These are phyloP conservation scores for Penicillium daleae DNA, from an alignment of 495 filamentous ascomycete genomes.

Conservation along the genomic window DNA sequence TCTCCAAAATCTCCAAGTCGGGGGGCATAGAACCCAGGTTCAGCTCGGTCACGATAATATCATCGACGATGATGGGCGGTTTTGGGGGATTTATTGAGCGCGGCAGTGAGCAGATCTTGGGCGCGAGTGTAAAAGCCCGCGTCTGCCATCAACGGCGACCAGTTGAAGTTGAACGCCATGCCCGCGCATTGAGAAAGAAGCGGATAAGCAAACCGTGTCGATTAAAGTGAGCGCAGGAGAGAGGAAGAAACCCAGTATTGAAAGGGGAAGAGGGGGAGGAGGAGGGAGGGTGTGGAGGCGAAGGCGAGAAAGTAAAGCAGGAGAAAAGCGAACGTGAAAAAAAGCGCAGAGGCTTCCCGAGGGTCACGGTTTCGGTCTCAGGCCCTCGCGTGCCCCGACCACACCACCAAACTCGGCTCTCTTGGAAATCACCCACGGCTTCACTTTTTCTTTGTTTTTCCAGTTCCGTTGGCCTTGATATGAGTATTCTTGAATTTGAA, in stretches of 20 bases:
- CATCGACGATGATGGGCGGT: constrained; percentile 98
- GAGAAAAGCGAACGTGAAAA: constrained; percentile 18
- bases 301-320: constrained; percentile 16
- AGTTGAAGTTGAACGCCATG: constrained; percentile 99
- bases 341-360: constrained; percentile 19
- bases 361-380: constrained; percentile 9
- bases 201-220: neutral
- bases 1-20: constrained; percentile 93
- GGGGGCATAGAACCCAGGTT: constrained; percentile 93
- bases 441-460: neutral
- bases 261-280: constrained; percentile 16
- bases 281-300: constrained; percentile 12
- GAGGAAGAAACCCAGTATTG: constrained; percentile 3
- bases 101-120: constrained; percentile 89
- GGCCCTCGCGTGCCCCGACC: constrained; percentile 10
- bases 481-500: neutral
- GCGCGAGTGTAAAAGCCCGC: constrained; percentile 86
- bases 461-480: neutral
- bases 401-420: neutral
- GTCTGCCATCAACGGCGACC: constrained; percentile 96
- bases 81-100: constrained; percentile 98
- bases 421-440: neutral
- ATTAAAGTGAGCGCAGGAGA: constrained; percentile 8
- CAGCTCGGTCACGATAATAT: constrained; percentile 96
- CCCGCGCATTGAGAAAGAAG: constrained; percentile 39